Percentiles rank a stretch among this genome's conserved stretches.
Conservation (phyloP, 495 filamentous ascomycete genomes). For the Patellaria atrata region DNA sequence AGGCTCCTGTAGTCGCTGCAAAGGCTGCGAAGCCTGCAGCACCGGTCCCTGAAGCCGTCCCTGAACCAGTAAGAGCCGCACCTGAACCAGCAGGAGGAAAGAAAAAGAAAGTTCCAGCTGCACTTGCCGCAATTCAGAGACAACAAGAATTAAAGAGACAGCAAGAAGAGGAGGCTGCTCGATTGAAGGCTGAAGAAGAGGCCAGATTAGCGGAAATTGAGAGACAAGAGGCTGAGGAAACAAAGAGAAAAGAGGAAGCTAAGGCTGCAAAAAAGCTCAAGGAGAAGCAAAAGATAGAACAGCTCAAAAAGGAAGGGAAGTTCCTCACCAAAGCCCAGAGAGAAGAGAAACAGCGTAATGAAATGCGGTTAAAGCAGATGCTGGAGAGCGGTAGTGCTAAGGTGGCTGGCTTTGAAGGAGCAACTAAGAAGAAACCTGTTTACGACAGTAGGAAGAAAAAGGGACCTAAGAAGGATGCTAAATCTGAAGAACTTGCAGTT, state of each 20-base stretch:
- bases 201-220: constrained; percentile 56
- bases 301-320: constrained; percentile 89
- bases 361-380: constrained; percentile 89
- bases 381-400: constrained; percentile 63
- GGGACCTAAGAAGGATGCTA: constrained; percentile 38
- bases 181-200: constrained; percentile 55
- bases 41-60: constrained; percentile 9
- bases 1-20: constrained; percentile 36
- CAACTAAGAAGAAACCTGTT: constrained; percentile 58
- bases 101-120: constrained; percentile 81
- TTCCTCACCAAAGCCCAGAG: constrained; percentile 88
- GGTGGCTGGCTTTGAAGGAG: constrained; percentile 56
- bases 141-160: constrained; percentile 73
- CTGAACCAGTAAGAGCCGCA: constrained; percentile 18
- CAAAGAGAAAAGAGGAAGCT: constrained; percentile 54
- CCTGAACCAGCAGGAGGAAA: constrained; percentile 43
- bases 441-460: constrained; percentile 68
- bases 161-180: constrained; percentile 62
- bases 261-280: constrained; percentile 79
- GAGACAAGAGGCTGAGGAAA: constrained; percentile 57
- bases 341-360: constrained; percentile 67
- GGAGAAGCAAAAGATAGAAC: constrained; percentile 90
- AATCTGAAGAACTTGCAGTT: constrained; percentile 39
- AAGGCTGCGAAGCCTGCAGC: constrained; percentile 19
- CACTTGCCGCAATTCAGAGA: constrained; percentile 69